A percentile compares a stretch with the other conserved stretches of the same genome.
Conservation (phyloP, 2,329 filamentous ascomycete species). For the Annulohypoxylon truncatum region DNA sequence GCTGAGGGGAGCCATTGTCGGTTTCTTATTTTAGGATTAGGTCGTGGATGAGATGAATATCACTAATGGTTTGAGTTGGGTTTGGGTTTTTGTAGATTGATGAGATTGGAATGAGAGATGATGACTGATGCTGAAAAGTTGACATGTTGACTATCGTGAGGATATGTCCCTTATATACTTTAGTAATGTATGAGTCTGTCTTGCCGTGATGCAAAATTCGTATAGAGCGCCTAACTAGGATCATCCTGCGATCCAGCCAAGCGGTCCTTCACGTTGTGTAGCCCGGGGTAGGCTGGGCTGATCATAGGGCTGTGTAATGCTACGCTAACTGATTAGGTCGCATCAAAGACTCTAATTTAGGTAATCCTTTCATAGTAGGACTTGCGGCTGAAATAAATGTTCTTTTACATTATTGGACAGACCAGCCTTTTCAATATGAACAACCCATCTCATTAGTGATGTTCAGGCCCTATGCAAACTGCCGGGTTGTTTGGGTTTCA, state of each 20-base stretch:
- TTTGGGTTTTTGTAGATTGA: not conserved
- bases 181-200: too few species aligned
- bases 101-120: not conserved
- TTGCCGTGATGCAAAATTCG: not conserved
- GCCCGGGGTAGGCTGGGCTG: not conserved
- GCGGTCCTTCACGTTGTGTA: not conserved
- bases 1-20: not conserved
- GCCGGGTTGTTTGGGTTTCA: not conserved
- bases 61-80: too few species aligned
- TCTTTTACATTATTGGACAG: not conserved
- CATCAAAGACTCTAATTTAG: constrained; percentile 1
- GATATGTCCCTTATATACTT: not conserved
- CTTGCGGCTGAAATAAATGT: not conserved
- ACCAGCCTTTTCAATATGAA: not conserved
- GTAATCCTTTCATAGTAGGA: not conserved
- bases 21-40: not conserved
- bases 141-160: too few species aligned
- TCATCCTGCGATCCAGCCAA: constrained; percentile 4
- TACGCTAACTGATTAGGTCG: not conserved
- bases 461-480: not conserved
- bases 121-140: too few species aligned
- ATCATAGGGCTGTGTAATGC: not conserved
- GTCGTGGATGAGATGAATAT: not conserved
- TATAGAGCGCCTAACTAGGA: not conserved
- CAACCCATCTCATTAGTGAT: not conserved